Base-by-base conservation (phyloP, 2,329 filamentous ascomycete genomes). In the Neoscytalidium dimidiatum region DNA sequence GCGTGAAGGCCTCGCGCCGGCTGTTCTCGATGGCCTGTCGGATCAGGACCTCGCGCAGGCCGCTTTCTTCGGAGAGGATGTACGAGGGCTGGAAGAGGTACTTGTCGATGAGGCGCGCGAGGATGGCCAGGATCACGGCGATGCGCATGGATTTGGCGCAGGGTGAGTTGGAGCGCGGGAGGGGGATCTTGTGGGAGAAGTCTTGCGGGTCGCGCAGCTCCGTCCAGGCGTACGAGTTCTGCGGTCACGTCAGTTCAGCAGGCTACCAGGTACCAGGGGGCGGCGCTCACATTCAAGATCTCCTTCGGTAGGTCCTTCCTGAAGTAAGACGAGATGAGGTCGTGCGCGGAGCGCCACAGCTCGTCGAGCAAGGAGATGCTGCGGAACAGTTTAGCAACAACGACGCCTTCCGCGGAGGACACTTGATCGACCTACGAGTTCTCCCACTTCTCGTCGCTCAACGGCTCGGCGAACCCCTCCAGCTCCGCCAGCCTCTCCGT, bases 21-120 rank as follows among this genome's bases (percentile, higher is more conserved):
- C 44, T 52, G 31, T 41, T 62, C 31, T 52, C 48, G 60, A 62
- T 38, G 29, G 60, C 60, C 4, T 51, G 60, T 11, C 48, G 44
- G 29, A 52, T 41, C 13, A 52, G 44, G 19, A 62, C 33, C 26
- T 66, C 64, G 33, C 66, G 66, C 17, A 68, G 29, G 23, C 66
- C 65, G 44, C 62, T 66, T 4, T 65, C 41, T 51, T 68, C 68
- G 23, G 61, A 23, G 29, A 70, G 41, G 69, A 77, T 57, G 61
- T 77, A 77, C 1, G 67, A 72, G 3, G 74, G 74, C 41, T 77
- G 73, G 65, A 79, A 77, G 33, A 79, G 70, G 38, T 74, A 64
- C 26, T 71, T 63, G 46, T 68, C 63, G 4, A 79, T 66, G 43
- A 76, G 69, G 8, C 67, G 60, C 0, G 70, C 67, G 3, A 79